Percentiles rank a stretch among this genome's conserved stretches.
Evolutionary conservation across 2,329 filamentous ascomycete species (phyloP).

Genomic region (Hypomyces perniciosus): DNA sequence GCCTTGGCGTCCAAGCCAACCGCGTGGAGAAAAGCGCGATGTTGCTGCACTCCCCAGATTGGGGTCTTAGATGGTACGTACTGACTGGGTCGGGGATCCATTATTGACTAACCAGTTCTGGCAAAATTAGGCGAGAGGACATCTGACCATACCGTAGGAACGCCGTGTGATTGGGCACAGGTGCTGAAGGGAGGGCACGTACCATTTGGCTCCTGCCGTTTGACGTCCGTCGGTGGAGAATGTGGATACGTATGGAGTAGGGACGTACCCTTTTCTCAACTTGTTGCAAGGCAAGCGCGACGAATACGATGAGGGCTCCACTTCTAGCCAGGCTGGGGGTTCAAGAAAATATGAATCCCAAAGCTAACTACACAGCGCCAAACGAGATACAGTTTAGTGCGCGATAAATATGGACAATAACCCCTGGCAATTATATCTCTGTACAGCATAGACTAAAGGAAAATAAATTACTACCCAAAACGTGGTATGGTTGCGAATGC

Average conservation of each 20-base stretch:
- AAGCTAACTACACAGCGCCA: not conserved
- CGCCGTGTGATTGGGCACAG: constrained; percentile 1
- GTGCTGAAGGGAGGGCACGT: not conserved
- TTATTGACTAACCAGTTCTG: constrained; percentile 1
- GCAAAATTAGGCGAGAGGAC: constrained; percentile 10
- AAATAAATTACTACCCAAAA: not conserved
- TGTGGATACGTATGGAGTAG: not conserved
- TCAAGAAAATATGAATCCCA: not conserved
- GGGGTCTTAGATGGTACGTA: not conserved
- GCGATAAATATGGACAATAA: not conserved
- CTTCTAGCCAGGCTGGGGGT: not conserved
- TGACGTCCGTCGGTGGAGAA: constrained; percentile 1
- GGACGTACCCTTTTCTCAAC: not conserved
- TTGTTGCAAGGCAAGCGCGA: not conserved
- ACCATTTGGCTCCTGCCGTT: constrained; percentile 5
- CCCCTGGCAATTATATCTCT: not conserved
- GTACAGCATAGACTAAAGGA: not conserved
- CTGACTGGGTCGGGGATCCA: constrained; percentile 1
- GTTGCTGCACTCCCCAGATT: constrained; percentile 3
- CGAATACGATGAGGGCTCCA: not conserved
- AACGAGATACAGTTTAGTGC: not conserved
- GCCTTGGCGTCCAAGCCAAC: not conserved
- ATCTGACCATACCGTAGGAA: constrained; percentile 6
- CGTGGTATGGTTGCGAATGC: constrained; percentile 4
- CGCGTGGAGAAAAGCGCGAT: not conserved